phyloP scores from a whole-genome alignment of 495 filamentous ascomycete species.

The Aspergillus ellipticus region DNA sequence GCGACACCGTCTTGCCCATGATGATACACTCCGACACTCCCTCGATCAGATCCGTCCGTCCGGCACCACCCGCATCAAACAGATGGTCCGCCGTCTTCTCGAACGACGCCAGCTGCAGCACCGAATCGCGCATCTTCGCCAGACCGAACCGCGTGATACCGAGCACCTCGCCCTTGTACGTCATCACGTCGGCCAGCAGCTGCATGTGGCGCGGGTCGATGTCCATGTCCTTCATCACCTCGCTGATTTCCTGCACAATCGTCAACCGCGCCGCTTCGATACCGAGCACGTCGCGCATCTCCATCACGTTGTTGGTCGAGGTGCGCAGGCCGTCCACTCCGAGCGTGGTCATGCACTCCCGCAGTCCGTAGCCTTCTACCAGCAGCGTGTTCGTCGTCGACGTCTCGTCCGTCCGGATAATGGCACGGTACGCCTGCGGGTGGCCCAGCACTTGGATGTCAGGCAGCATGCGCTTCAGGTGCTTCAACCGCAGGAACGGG shows the following conservation, averaged over 20 bases:
- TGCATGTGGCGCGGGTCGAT: conserved; percentile 99
- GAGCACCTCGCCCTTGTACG: conserved; percentile 95
- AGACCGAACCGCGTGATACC: conserved; percentile 96
- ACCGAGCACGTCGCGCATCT: conserved; percentile 85
- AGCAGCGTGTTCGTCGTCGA: conserved; percentile 63
- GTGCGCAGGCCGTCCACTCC: conserved; percentile 74
- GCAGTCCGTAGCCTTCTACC: conserved; percentile 92
- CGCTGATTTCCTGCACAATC: conserved; percentile 74
- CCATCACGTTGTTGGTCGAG: conserved; percentile 84
- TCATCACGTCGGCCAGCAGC: conserved; percentile 98
- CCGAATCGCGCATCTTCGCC: conserved; percentile 93
- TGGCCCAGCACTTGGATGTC: conserved; percentile 80
- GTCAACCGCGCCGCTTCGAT: conserved; percentile 90
- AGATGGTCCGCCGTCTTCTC: conserved; percentile 98
- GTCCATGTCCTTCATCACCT: conserved; percentile 86
- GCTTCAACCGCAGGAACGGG: conserved; percentile 74
- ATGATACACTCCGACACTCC: conserved; percentile 98
- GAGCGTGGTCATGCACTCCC: conserved; percentile 83
- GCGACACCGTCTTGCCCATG: conserved; percentile 87
- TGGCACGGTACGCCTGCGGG: conserved; percentile 77
- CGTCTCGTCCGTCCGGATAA: conserved; percentile 74
- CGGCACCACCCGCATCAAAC: conserved; percentile 87
- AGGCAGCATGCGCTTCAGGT: conserved; percentile 77
- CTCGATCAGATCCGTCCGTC: conserved; percentile 84
- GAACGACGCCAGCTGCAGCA: conserved; percentile 92